Conservation (phyloP, 208 protist genomes). For the Kentomonas sorsogonicus region DNA sequence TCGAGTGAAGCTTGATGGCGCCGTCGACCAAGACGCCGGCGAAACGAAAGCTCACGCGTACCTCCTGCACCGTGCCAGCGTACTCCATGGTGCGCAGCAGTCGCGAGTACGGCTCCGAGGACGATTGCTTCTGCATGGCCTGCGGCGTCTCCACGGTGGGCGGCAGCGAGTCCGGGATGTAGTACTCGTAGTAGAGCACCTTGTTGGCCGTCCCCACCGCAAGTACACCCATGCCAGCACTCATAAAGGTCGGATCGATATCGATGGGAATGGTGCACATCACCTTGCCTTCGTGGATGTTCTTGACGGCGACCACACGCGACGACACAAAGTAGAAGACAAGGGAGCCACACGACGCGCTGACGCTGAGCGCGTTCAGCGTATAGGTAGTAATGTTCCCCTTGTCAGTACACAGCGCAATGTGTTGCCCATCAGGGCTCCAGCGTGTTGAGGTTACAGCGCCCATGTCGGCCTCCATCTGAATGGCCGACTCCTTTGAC, state of each 20-base stretch:
- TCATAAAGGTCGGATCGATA: slow-evolving; percentile 84
- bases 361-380: slow-evolving; percentile 76
- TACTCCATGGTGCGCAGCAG: slow-evolving; percentile 74
- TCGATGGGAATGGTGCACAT: slow-evolving; percentile 71
- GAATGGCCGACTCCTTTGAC: slow-evolving; percentile 16
- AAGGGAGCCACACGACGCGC: slow-evolving; percentile 51
- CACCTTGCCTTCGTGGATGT: slow-evolving; percentile 57
- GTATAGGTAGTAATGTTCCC: slow-evolving; percentile 78
- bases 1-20: slow-evolving; percentile 75
- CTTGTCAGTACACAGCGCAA: slow-evolving; percentile 67
- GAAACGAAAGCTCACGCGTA: slow-evolving; percentile 76
- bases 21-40: slow-evolving; percentile 86
- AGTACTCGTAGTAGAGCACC: slow-evolving; percentile 84
- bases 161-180: slow-evolving; percentile 40
- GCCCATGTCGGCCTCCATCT: slow-evolving; percentile 26
- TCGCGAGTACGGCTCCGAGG: slow-evolving; percentile 24
- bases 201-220: slow-evolving; percentile 78
- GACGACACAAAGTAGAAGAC: slow-evolving; percentile 86
- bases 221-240: slow-evolving; percentile 73
- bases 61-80: slow-evolving; percentile 46
- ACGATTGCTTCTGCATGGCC: slow-evolving; percentile 15
- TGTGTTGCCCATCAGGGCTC: slow-evolving; percentile 88
- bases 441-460: slow-evolving; percentile 36
- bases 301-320: slow-evolving; percentile 79
- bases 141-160: slow-evolving; percentile 6